Percentiles rank a stretch among this genome's conserved stretches.
These are phyloP conservation scores for Macrophomina pseudophaseolina DNA, from an alignment of 2,329 filamentous ascomycete genomes.

Conservation along the genomic window DNA sequence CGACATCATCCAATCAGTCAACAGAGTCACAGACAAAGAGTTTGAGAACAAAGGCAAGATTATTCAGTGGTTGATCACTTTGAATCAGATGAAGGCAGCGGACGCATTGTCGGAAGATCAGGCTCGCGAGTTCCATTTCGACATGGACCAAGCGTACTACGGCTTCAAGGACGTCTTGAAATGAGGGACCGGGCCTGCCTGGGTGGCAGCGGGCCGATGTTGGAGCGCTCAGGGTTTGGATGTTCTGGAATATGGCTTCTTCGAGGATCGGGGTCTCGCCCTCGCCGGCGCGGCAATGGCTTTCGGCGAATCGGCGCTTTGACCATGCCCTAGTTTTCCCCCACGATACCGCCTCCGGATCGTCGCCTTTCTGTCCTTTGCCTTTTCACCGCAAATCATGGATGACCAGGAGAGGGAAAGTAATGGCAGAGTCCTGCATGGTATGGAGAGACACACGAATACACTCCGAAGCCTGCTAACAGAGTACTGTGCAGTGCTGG, in stretches of 20 bases:
- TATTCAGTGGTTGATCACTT: slow-evolving; percentile 94
- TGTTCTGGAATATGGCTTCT: slow-evolving; percentile 3
- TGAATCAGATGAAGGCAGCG: slow-evolving; percentile 97
- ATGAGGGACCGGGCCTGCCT: neutral
- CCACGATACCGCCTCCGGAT: slow-evolving; percentile 15
- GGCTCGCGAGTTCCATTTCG: slow-evolving; percentile 84
- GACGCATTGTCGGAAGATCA: slow-evolving; percentile 89
- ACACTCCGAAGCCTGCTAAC: neutral
- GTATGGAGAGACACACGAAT: neutral
- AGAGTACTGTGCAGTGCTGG: slow-evolving; percentile 60
- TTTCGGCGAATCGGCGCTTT: slow-evolving; percentile 25
- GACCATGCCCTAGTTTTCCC: slow-evolving; percentile 22
- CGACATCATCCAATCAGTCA: slow-evolving; percentile 95
- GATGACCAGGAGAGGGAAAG: slow-evolving; percentile 12
- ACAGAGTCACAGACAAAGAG: slow-evolving; percentile 93
- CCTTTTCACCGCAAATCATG: slow-evolving; percentile 18
- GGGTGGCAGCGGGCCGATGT: neutral
- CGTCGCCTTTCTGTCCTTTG: slow-evolving; percentile 17
- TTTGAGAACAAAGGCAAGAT: slow-evolving; percentile 97
- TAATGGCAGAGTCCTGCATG: slow-evolving; percentile 19
- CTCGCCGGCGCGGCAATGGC: slow-evolving; percentile 3
- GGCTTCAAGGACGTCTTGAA: slow-evolving; percentile 83
- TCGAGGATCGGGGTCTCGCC: neutral
- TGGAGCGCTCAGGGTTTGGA: neutral
- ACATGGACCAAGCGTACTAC: slow-evolving; percentile 92